Evolutionary conservation across 345 rosid species (phyloP), one percentile per base, ranked within the genome.

Genomic region (Syzygium grande): DNA sequence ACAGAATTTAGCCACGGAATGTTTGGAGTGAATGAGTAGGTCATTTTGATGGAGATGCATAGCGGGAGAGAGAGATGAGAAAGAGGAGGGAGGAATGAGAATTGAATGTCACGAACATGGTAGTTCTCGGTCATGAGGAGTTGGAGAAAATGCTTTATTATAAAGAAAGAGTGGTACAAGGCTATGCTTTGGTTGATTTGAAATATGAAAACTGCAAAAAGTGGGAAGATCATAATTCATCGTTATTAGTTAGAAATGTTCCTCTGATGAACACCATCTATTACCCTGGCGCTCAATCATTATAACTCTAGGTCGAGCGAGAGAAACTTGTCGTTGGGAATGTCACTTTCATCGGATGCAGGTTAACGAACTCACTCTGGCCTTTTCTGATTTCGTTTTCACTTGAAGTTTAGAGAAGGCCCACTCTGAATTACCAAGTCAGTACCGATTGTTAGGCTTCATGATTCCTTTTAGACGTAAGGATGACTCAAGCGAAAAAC

Each of bases 1-100:
- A 84, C 34, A 30, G 90, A 90, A 88, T 29, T 68, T 86, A 38
- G 61, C 84, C 30, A 25, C 23, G 43, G 87, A n/a, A 84, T 58
- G 83, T 27, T 54, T 86, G 55, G 41, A 54, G 87, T 51, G 83
- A 87, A 87, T 9, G 84, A 86, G 38, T 92, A 91, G 13, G 89
- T 78, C 77, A 90, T 86, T 89, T 92, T 89, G 87, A 92, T 90
- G 83, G 88, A 85, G 84, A 79, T 86, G 86, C 89, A 87, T 58
- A 84, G 90, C 38, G 87, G 87, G 17, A 84, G 86, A 49, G 86
- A 49, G 53, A 85, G 90, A 80, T 91, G 87, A 87, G 79, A 90
- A 65, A 43, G 89, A 90, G 86, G 56, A 89, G 22, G 87, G 63
- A 85, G 87, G 87, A 83, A 79, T 86, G 89, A 88, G 10, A 87